Evolutionary conservation across 768 basidiomycete genomes (phyloP).

Genomic region (Leccinellum luteum): DNA sequence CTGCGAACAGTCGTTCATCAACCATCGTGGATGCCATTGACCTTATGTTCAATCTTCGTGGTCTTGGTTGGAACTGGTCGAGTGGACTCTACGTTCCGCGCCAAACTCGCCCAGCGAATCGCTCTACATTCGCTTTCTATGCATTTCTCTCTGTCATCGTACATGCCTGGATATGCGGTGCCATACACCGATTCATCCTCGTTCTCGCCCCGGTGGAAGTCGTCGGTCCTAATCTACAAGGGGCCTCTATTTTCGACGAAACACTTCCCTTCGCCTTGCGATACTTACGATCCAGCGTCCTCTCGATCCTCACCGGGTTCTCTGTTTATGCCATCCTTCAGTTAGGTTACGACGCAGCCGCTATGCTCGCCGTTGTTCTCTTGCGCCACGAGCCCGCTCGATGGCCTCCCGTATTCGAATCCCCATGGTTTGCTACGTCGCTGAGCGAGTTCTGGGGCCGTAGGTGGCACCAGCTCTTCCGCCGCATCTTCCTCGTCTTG

Average conservation of each 20-base stretch:
- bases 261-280: slow-evolving; percentile 24
- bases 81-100: slow-evolving; percentile 24
- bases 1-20: neutral
- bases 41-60: slow-evolving; percentile 50
- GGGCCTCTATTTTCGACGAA: slow-evolving; percentile 31
- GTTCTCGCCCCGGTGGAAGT: slow-evolving; percentile 41
- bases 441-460: slow-evolving; percentile 36
- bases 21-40: slow-evolving; percentile 43
- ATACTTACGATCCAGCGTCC: slow-evolving; percentile 39
- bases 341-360: slow-evolving; percentile 27
- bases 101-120: slow-evolving; percentile 42
- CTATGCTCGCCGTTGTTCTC: slow-evolving; percentile 25
- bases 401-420: slow-evolving; percentile 34
- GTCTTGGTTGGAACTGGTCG: slow-evolving; percentile 63
- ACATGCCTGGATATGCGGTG: slow-evolving; percentile 43
- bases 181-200: slow-evolving; percentile 46
- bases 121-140: slow-evolving; percentile 35
- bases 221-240: slow-evolving; percentile 13
- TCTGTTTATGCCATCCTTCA: slow-evolving; percentile 44
- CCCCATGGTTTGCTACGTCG: slow-evolving; percentile 37
- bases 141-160: slow-evolving; percentile 34
- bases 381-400: slow-evolving; percentile 27
- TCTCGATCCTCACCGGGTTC: slow-evolving; percentile 44
- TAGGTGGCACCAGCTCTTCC: slow-evolving; percentile 39
- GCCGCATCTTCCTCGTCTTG: slow-evolving; percentile 29